A percentile compares a stretch with the other conserved stretches of the same genome.
Conservation (phyloP, 768 basidiomycete species). For the Serendipita sp. region DNA sequence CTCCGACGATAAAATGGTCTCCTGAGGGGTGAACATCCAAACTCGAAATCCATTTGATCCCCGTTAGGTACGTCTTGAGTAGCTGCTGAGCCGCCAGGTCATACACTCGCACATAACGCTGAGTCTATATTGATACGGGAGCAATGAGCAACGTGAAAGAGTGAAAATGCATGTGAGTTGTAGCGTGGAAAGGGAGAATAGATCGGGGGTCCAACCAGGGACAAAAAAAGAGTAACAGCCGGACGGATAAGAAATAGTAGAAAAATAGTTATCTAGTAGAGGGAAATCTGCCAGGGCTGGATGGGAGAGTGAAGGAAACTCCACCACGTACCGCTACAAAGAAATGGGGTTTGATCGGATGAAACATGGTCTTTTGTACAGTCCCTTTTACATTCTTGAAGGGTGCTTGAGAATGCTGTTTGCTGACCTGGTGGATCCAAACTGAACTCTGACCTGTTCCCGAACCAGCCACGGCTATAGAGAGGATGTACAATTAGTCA, state of each 20-base stretch:
- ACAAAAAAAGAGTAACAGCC: no score
- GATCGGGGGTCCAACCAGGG: no score
- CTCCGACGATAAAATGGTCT: conserved; percentile 93
- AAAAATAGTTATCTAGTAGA: no score
- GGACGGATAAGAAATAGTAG: not conserved
- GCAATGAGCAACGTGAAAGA: no score
- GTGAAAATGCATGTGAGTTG: conserved; percentile 6
- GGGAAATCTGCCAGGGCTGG: no score
- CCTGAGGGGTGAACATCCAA: conserved; percentile 95
- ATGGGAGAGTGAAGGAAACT: not conserved
- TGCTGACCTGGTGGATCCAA: conserved; percentile 90
- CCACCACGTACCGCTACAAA: conserved; percentile 92
- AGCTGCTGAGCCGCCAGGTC: conserved; percentile 88
- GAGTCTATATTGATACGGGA: conserved; percentile 43
- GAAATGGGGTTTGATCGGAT: conserved; percentile 87
- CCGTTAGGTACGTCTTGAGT: conserved; percentile 86
- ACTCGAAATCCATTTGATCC: conserved; percentile 92
- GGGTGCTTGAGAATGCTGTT: conserved; percentile 91
- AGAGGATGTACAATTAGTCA: not conserved
- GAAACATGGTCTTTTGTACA: conserved; percentile 86
- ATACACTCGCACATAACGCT: conserved; percentile 90
- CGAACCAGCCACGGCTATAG: conserved; percentile 29
- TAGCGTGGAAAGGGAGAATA: not conserved
- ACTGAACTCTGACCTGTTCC: conserved; percentile 65
- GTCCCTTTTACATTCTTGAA: conserved; percentile 90